Evolutionary conservation across 2,329 filamentous ascomycete genomes (phyloP), one percentile per base, ranked within the genome.

Genomic region (Clarireedia homoeocarpa): DNA sequence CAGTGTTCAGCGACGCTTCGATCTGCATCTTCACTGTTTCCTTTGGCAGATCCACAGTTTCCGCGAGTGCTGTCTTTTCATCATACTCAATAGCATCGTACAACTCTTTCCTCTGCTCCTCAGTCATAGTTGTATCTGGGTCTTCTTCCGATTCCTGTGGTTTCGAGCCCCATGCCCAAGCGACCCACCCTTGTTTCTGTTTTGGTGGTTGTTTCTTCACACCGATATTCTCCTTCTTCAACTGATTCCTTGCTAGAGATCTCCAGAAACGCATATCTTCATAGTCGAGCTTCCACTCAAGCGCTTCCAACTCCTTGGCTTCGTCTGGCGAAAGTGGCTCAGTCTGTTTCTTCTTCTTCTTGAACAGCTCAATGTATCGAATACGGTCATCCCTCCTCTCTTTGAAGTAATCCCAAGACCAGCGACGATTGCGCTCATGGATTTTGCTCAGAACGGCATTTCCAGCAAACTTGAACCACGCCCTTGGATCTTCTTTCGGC

Each of bases 41-140:
- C 53, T 89, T 83, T 0, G 95, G 95, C 34, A 91, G 78, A 64
- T 99, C 94, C 3, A 99, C 85, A 44, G 88, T 86, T 63, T 96
- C 91, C 0, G 90, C 80, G 40, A 99, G 79, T 2, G 88, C 89
- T 58, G 91, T 85, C 75, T 96, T 97, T 72, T 99, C 94, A 60
- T 99, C 89, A 85, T 92, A 99, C 66, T 97, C 94, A 65, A 99
- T 99, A 50, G 90, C 95, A 64, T 95, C 87, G 71, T 97, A 99
- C 9, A 99, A 80, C 72, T 99, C 92, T 70, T 97, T 91, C 44
- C 92, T 86, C 70, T 99, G 91, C 71, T 97, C 86, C 59, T 99
- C 94, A 0, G 89, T 95, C 79, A 99, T 95, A 58, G 90, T 83
- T 0, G 85, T 89, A 60, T 91, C 88, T 63, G 95, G 87, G 46